Evolutionary conservation across 2,329 filamentous ascomycete species (phyloP), one percentile per base, ranked within the genome.

Genomic region (Fusarium mangiferae): DNA sequence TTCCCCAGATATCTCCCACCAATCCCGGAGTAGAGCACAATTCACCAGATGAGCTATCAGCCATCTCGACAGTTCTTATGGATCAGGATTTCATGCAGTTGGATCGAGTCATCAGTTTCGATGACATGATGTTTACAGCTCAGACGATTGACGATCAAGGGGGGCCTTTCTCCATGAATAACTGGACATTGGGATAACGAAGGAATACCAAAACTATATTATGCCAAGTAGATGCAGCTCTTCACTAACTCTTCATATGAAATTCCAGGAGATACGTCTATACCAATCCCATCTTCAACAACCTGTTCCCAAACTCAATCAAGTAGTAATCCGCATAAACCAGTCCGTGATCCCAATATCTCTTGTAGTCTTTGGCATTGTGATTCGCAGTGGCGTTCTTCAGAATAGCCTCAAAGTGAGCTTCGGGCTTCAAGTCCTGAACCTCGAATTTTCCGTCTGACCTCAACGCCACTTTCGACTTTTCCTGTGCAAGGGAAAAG

Each of bases 321-420:
- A 87, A 75, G 67, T 84, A 87, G 67, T 87, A 87, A 69, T 87
- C 86, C 0, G 82, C 86, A 78, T 87, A 87, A 5, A 87, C 85
- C 15, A 87, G 63, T 1, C 86, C 85, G 66, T 84, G 82, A 17
- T 83, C 78, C 70, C 79, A 78, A 39, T 81, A 82, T 38, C 80
- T 62, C 65, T 77, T 77, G 18, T 77, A 75, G 10, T 80, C 80
- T 12, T 78, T 72, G 0, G 73, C 73, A 35, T 83, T 83, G 58
- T 82, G 76, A 45, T 82, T 82, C 1, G 81, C 81, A 1, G 81
- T 83, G 4, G 80, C 81, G 33, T 82, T 81, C 45, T 72, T 74
- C 35, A 82, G 55, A 28, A 83, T 77, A 5, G 77, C 77, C 17
- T 82, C 81, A 26, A 82, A 82, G 20, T 74, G 72, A 20, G 49